A percentile compares a stretch with the other conserved stretches of the same genome.
These are phyloP conservation scores for Linderina pennispora DNA, from an alignment of 192 early-diverging fungal species.

Conservation along the genomic window DNA sequence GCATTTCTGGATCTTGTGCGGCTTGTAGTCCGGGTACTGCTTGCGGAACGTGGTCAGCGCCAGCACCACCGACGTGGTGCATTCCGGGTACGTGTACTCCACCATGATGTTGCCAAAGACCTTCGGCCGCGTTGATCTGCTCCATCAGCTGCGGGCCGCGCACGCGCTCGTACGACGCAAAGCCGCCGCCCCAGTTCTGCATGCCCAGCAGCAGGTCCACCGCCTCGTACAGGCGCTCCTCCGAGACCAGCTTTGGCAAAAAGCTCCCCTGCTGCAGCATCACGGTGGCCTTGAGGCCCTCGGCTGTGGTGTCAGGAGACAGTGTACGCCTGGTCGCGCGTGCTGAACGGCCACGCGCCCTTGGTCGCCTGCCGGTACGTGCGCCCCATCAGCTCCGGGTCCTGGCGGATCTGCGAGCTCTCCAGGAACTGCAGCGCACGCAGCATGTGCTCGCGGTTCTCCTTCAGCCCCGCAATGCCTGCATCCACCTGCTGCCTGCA, in stretches of 20 bases:
- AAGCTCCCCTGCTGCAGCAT: conserved; percentile 62
- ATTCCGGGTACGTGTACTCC: conserved; percentile 96
- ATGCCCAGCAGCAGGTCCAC: conserved; percentile 87
- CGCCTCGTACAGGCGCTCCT: conserved; percentile 73
- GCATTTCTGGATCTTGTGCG: conserved; percentile 67
- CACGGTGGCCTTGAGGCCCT: conserved; percentile 81
- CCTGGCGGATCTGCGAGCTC: conserved; percentile 70
- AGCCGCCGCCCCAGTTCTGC: conserved; percentile 90
- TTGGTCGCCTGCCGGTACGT: conserved; percentile 78
- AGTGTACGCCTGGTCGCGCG: conserved; percentile 87
- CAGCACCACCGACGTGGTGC: conserved; percentile 89
- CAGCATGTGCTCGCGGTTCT: conserved; percentile 63
- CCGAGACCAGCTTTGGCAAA: conserved; percentile 53
- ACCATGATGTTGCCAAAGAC: conserved; percentile 98
- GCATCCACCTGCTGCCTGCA: conserved; percentile 81
- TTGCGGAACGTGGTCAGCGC: conserved; percentile 74
- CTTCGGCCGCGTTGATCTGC: conserved; percentile 88
- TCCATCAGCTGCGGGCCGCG: conserved; percentile 79
- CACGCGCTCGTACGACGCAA: conserved; percentile 86
- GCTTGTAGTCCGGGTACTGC: conserved; percentile 72
- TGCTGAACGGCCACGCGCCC: conserved; percentile 98
- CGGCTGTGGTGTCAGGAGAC: conserved; percentile 94
- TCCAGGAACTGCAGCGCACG: conserved; percentile 80
- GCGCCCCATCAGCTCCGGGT: conserved; percentile 59
- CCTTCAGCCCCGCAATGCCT: conserved; percentile 61